Evolutionary conservation across 2,329 filamentous ascomycete genomes (phyloP).

Genomic region (Xylariaceae sp.): DNA sequence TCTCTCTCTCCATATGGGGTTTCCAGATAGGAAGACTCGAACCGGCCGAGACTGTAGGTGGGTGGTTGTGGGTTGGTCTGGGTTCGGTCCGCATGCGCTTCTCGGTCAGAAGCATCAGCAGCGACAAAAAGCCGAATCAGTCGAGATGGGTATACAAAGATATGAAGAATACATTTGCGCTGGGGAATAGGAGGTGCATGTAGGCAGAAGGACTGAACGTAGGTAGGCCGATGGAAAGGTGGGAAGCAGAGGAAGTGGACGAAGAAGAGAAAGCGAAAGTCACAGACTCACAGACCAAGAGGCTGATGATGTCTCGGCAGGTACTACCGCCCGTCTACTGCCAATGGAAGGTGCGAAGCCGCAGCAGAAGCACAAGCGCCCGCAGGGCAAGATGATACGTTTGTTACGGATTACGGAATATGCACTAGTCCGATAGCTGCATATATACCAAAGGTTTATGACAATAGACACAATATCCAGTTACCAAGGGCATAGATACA

Average conservation of each 20-base stretch:
- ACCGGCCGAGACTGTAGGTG: neutral
- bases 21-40: neutral
- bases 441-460: no score
- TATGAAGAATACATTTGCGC: neutral
- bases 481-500: no score
- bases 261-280: neutral
- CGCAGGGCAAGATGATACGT: neutral
- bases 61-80: neutral
- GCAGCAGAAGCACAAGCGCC: neutral
- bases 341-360: neutral
- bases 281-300: neutral
- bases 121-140: neutral
- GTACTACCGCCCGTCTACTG: neutral
- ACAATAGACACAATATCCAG: no score
- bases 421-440: neutral
- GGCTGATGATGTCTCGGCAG: neutral
- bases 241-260: neutral
- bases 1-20: neutral
- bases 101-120: neutral
- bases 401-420: neutral
- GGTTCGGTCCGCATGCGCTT: neutral
- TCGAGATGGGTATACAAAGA: neutral
- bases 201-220: neutral
- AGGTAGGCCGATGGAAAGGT: neutral
- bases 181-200: neutral